These are phyloP conservation scores for Helianthus annuus DNA, from an alignment of 129 eudicot species.

Conservation along the genomic window HanXRQr2.0-SUNRISE NC_035439.2:139086201-139086700, in stretches of 20 bases:
- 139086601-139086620: conserved; percentile 39
- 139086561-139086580: conserved; percentile 17
- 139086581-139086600: conserved; percentile 32
- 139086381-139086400: conserved; percentile 41
- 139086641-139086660: conserved; percentile 32
- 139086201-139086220: conserved; percentile 62
- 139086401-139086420: conserved; percentile 69
- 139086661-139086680: conserved; percentile 44
- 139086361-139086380: conserved; percentile 24
- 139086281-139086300: conserved; percentile 41
- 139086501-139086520: conserved; percentile 44
- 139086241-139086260: conserved; percentile 5
- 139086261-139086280: conserved; percentile 31
- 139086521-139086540: conserved; percentile 11
- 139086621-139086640: conserved; percentile 29
- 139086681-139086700: conserved; percentile 57
- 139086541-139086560: conserved; percentile 25
- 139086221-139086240: conserved; percentile 32
- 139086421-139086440: conserved; percentile 75
- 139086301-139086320: conserved; percentile 14
- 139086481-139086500: conserved; percentile 58
- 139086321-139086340: no score
- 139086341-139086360: background rate
- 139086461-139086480: conserved; percentile 62
- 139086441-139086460: conserved; percentile 62